Percentiles rank a stretch among this genome's conserved stretches.
Evolutionary conservation across 176 grass and related monocot species (phyloP).

Genomic region (Panicum miliaceum): DNA sequence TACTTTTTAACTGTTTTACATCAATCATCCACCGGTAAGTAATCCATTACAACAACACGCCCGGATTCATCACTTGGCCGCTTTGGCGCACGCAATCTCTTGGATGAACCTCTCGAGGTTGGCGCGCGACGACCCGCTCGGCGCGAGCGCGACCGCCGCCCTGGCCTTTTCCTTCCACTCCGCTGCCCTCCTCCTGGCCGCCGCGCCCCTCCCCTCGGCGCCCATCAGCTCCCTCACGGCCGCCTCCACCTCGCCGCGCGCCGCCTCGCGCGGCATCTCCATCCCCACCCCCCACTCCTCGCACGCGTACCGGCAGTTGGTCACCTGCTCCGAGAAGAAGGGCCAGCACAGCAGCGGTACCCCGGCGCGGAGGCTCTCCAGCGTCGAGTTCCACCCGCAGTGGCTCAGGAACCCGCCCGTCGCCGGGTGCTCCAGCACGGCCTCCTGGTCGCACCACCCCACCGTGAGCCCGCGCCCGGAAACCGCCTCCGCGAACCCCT

Average conservation of each 20-base stretch:
- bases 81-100: neutral
- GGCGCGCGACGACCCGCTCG: conserved; percentile 21
- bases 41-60: neutral
- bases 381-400: conserved; percentile 70
- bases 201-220: conserved; percentile 48
- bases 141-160: conserved; percentile 18
- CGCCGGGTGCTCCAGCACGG: conserved; percentile 52
- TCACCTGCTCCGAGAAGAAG: conserved; percentile 67
- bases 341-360: conserved; percentile 76
- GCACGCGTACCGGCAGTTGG: conserved; percentile 61
- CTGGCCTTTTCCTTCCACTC: conserved; percentile 59
- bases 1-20: too few relatives aligned
- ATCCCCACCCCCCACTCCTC: conserved; percentile 63
- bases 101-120: conserved; percentile 42
- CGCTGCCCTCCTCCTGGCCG: conserved; percentile 32
- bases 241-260: conserved; percentile 46
- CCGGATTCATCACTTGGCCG: neutral
- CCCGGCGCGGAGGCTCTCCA: conserved; percentile 62
- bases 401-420: conserved; percentile 68
- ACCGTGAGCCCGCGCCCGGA: conserved; percentile 41
- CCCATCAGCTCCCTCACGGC: conserved; percentile 62
- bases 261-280: conserved; percentile 52
- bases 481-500: conserved; percentile 47
- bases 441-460: conserved; percentile 71
- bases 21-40: too few relatives aligned